Evolutionary conservation across 805 yeast species (phyloP).

Genomic region (Teunomyces aglyptinius): DNA sequence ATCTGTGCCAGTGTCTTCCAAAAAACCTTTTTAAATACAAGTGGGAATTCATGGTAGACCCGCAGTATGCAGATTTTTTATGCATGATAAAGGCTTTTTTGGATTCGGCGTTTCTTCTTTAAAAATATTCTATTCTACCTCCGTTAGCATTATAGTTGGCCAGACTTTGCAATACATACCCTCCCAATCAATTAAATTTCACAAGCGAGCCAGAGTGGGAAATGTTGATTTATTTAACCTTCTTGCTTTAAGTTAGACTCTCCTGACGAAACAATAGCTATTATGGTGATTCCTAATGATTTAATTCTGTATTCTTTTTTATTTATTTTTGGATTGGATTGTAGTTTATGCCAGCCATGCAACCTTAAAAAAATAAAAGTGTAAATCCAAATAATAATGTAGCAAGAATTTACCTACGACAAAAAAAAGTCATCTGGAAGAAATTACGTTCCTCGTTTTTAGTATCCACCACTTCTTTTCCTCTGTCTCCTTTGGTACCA

Average conservation of each 20-base stretch:
- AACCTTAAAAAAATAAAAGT: conserved; percentile 2
- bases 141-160: not conserved
- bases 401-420: conserved; percentile 3
- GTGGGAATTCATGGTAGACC: not conserved
- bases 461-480: conserved; percentile 3
- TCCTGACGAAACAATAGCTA: not conserved
- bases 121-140: not conserved
- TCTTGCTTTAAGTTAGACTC: not conserved
- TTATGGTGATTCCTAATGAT: not conserved
- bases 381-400: conserved; percentile 1
- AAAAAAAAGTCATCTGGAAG: conserved; percentile 3
- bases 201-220: not conserved
- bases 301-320: not conserved
- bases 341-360: conserved; percentile 3
- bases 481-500: not conserved
- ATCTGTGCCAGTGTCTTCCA: conserved; percentile 1
- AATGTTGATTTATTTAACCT: not conserved
- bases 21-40: conserved; percentile 3
- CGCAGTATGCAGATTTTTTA: conserved; percentile 1
- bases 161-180: not conserved
- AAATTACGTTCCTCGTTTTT: conserved; percentile 1
- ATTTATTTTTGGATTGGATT: not conserved
- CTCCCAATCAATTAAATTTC: not conserved
- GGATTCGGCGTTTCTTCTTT: conserved; percentile 1
- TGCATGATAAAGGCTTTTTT: conserved; percentile 1